phyloP scores from a whole-genome alignment of 2,329 filamentous ascomycete species.

The Claviceps monticola region DNA sequence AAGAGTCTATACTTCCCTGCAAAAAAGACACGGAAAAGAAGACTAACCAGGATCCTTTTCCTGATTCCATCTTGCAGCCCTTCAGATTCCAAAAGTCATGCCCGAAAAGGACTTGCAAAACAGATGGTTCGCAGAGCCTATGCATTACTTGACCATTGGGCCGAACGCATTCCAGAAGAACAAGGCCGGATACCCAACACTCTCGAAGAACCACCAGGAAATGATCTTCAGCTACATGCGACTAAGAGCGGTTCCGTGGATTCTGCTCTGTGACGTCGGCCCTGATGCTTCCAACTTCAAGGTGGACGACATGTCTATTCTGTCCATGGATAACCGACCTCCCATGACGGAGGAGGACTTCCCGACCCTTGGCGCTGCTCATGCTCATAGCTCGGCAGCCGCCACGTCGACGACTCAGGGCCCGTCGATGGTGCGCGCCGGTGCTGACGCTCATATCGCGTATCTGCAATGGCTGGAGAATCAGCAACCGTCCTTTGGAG shows the following conservation, averaged over 20 bases:
- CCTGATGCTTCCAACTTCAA: constrained; percentile 26
- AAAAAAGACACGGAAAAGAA: no score
- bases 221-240: constrained; percentile 50
- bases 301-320: constrained; percentile 10
- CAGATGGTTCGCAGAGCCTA: constrained; percentile 55
- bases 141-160: constrained; percentile 46
- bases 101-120: constrained; percentile 47
- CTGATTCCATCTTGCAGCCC: constrained; percentile 21
- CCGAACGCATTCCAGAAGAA: constrained; percentile 45
- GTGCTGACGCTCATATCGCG: constrained; percentile 42
- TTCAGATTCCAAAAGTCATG: constrained; percentile 43
- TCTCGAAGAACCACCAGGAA: constrained; percentile 46
- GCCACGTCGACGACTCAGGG: neutral
- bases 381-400: constrained; percentile 35
- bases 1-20: neutral
- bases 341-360: constrained; percentile 37
- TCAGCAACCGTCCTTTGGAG: constrained; percentile 52
- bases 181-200: constrained; percentile 44
- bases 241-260: constrained; percentile 47
- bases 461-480: constrained; percentile 78
- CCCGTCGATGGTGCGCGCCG: constrained; percentile 17
- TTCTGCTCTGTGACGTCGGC: constrained; percentile 49
- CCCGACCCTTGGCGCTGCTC: constrained; percentile 58
- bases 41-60: neutral
- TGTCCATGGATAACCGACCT: constrained; percentile 15